Percentiles rank a stretch among this genome's conserved stretches.
Evolutionary conservation across 2,329 filamentous ascomycete species (phyloP).

Genomic region (Lachnellula hyalina): DNA sequence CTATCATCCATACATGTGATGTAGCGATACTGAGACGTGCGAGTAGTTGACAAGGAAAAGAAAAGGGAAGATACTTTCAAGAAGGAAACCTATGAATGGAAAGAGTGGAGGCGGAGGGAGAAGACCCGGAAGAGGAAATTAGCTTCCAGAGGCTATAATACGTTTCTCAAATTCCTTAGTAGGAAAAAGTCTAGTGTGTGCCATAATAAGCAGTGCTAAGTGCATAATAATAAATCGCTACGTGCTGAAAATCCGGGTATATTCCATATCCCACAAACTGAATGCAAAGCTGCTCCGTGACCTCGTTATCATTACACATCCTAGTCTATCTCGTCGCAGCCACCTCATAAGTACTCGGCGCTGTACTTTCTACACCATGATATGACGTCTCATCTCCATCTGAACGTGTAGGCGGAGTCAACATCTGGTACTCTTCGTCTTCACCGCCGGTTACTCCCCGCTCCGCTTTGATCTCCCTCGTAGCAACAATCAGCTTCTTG

Average conservation of each 20-base stretch:
- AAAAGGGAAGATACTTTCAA: neutral
- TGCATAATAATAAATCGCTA: too few relatives aligned
- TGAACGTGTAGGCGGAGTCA: neutral
- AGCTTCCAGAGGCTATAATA: neutral
- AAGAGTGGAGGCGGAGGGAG: neutral
- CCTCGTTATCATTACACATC: too few relatives aligned
- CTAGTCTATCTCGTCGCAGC: too few relatives aligned
- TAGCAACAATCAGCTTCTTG: slow-evolving; percentile 9
- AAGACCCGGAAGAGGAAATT: neutral
- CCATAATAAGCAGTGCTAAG: too few relatives aligned
- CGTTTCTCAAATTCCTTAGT: neutral
- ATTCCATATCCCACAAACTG: too few relatives aligned
- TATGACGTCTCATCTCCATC: slow-evolving; percentile 1
- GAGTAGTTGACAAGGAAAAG: neutral
- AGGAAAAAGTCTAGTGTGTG: too few relatives aligned
- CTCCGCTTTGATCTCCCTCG: slow-evolving; percentile 7
- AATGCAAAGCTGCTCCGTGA: too few relatives aligned
- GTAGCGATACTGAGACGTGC: neutral
- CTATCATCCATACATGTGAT: neutral
- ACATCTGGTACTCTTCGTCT: slow-evolving; percentile 11
- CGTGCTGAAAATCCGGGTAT: too few relatives aligned
- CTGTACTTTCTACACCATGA: neutral
- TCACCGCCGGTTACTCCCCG: slow-evolving; percentile 2
- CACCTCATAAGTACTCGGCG: too few relatives aligned
- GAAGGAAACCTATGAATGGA: neutral